These are phyloP conservation scores for Triticum urartu DNA, from an alignment of 176 grass and related monocot species.

Conservation along the genomic window DNA sequence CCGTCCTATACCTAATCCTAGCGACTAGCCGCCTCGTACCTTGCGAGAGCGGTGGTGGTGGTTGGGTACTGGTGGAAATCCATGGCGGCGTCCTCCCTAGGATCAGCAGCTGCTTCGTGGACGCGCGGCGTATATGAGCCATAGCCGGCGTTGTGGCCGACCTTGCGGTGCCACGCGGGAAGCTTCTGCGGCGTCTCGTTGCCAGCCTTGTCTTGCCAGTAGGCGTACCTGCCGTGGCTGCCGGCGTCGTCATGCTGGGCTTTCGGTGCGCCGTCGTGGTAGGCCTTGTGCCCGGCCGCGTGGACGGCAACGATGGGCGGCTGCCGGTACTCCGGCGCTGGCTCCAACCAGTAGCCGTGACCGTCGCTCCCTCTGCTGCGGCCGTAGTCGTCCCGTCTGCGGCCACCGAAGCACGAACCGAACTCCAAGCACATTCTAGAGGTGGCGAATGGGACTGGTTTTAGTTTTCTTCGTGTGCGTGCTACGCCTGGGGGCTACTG, in stretches of 20 bases:
- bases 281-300: slow-evolving; percentile 5
- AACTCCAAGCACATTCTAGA: slow-evolving; percentile 27
- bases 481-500: too few species aligned
- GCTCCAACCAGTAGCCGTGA: neutral
- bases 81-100: neutral
- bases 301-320: neutral
- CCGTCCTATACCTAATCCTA: neutral
- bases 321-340: too few species aligned
- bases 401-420: neutral
- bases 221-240: neutral
- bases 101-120: neutral
- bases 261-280: neutral
- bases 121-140: neutral
- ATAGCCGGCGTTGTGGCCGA: neutral
- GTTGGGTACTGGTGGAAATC: neutral
- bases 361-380: too few species aligned
- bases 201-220: neutral
- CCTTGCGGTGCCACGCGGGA: neutral
- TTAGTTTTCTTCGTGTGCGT: too few species aligned
- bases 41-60: neutral
- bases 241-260: neutral
- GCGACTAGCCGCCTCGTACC: neutral
- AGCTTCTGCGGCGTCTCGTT: too few species aligned
- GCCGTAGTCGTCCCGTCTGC: neutral
- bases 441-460: too few species aligned